Evolutionary conservation across 2,329 filamentous ascomycete species (phyloP), one percentile per base, ranked within the genome.

Genomic region (Huntiella savannae): DNA sequence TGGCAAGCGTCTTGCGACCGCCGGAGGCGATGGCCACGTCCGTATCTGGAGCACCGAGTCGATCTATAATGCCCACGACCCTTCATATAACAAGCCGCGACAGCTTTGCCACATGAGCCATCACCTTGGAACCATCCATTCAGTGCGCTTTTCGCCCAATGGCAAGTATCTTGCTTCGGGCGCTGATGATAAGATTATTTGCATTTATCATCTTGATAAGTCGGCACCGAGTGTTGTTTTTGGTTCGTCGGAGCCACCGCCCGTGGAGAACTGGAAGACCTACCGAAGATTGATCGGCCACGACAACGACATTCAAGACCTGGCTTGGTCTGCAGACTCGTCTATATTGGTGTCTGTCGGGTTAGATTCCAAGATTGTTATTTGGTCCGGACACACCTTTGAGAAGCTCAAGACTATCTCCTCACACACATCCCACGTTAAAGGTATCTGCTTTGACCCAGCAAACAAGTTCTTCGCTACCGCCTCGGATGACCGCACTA

Each of bases 401-500:
- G 91, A 98, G 65, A 96, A 93, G 65, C 71, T 98, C 53, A 96
- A 96, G 70, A 88, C 85, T 3, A 67, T 98, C 4, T 78, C 86
- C 2, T 80, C 87, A 49, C 91, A 98, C 62, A 85, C 93, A 60
- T 95, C 86, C 60, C 92, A 96, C 59, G 91, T 98, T 65, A 98
- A 98, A 61, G 91, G 92, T 51, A 92, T 98, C 56, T 94, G 88
- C 0, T 98, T 98, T 58, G 91, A 98, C 58, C 91, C 91, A 1
- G 91, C 91, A 37, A 96, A 96, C 66, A 98, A 96, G 60, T 98
- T 94, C 67, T 98, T 98, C 62, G 91, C 92, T 12, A 98, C 92
- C 0, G 87, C 92, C 2, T 94, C 86, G 63, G 91, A 98, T 60
- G 91, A 98, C 61, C 78, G 91, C 50, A 88, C 86, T 2, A 93